Evolutionary conservation across 805 yeast species (phyloP).

Genomic region (Saturnispora quitensis): DNA sequence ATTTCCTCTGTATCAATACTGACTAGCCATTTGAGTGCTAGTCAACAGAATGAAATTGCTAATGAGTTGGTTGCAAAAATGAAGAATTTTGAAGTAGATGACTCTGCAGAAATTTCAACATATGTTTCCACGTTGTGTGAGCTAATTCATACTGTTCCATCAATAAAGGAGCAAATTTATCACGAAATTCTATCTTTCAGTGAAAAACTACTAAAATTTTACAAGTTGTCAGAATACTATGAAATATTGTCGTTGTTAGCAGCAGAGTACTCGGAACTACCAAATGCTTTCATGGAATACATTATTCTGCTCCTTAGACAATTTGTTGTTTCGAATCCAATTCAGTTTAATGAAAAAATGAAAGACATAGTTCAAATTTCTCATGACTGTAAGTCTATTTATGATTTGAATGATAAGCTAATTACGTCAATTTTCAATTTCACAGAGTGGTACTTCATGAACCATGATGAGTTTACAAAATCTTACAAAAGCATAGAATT

Average conservation of each 20-base stretch:
- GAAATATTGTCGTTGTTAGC: constrained; percentile 17
- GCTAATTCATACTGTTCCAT: constrained; percentile 9
- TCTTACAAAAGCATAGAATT: constrained; percentile 8
- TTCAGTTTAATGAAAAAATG: constrained; percentile 11
- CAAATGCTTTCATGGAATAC: constrained; percentile 10
- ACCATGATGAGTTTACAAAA: constrained; percentile 13
- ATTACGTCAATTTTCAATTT: constrained; percentile 25
- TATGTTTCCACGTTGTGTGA: constrained; percentile 18
- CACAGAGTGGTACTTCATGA: constrained; percentile 30
- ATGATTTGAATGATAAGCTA: constrained; percentile 4
- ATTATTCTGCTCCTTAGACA: constrained; percentile 3
- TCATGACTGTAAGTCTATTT: neutral
- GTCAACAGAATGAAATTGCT: constrained; percentile 11
- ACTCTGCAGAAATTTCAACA: neutral
- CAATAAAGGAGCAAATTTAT: constrained; percentile 6
- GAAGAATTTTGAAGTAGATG: neutral
- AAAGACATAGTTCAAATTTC: neutral
- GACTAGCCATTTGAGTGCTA: constrained; percentile 10
- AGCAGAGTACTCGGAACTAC: constrained; percentile 25
- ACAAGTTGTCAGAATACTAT: neutral
- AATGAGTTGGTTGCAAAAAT: constrained; percentile 7
- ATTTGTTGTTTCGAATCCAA: constrained; percentile 11
- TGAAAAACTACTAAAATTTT: constrained; percentile 2
- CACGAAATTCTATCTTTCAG: constrained; percentile 7
- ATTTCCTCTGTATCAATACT: constrained; percentile 9